A percentile compares a stretch with the other conserved stretches of the same genome.
Evolutionary conservation across 441 rosid species (phyloP).

Genomic region (Hura crepitans): DNA sequence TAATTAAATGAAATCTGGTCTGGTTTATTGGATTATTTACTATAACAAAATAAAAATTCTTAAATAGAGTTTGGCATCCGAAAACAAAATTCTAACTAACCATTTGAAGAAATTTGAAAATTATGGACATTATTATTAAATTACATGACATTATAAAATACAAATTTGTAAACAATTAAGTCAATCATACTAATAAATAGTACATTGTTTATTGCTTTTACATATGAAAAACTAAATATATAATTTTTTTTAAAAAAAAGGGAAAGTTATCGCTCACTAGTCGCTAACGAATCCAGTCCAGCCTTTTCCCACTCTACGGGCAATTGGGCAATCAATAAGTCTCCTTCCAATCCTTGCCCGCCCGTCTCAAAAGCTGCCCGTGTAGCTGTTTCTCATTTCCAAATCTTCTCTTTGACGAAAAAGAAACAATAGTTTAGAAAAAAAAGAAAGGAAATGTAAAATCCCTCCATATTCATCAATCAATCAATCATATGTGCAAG

Average conservation of each 20-base stretch:
- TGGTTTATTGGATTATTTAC: too few relatives aligned
- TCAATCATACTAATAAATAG: neutral
- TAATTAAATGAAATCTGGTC: too few relatives aligned
- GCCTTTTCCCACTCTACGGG: constrained; percentile 27
- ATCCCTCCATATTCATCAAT: neutral
- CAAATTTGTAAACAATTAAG: too few relatives aligned
- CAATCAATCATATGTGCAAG: constrained; percentile 58
- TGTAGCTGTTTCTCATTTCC: constrained; percentile 44
- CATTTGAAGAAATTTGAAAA: neutral
- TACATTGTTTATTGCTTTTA: constrained; percentile 15
- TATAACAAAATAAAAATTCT: too few relatives aligned
- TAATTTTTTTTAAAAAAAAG: neutral
- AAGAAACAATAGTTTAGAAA: constrained; percentile 7
- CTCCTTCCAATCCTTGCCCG: constrained; percentile 21
- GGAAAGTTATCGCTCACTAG: constrained; percentile 19
- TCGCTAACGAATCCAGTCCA: constrained; percentile 24
- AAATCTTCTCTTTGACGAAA: constrained; percentile 9
- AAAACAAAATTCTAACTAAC: neutral
- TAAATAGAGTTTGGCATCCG: neutral
- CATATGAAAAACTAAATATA: neutral
- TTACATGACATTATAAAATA: neutral
- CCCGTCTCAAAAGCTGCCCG: constrained; percentile 38
- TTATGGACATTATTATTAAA: neutral
- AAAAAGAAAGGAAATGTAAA: neutral
- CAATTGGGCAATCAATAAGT: constrained; percentile 39